Conservation (phyloP, 306 rosid species). For the Ziziphus jujuba region DNA sequence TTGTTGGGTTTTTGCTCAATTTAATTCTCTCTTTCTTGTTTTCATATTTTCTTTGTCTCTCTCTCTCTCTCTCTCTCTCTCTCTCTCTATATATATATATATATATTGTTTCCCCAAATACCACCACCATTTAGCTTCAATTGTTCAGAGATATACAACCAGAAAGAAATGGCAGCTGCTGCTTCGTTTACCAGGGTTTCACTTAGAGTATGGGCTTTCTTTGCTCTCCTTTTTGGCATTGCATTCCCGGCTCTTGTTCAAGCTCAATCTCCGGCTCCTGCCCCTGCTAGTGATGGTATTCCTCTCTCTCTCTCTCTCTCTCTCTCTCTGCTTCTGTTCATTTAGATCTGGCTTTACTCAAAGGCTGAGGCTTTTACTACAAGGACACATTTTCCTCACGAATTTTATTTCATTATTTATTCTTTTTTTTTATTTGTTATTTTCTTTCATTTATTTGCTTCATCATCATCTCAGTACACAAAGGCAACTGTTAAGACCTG, state of each 20-base stretch:
- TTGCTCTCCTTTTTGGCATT: constrained; percentile 42
- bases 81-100: constrained; percentile 2
- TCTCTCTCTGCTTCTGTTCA: not conserved
- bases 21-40: no score
- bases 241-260: constrained; percentile 38
- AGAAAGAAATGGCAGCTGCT: constrained; percentile 32
- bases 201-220: constrained; percentile 28
- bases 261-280: constrained; percentile 46
- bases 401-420: no score
- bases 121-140: not conserved
- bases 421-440: no score
- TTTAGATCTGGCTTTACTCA: not conserved
- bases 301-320: not conserved
- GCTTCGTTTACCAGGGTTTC: constrained; percentile 29
- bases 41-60: no score
- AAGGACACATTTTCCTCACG: not conserved
- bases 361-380: not conserved
- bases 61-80: constrained; percentile 2
- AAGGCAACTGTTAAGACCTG: no score
- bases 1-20: no score
- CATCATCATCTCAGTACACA: no score
- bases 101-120: not conserved
- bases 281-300: constrained; percentile 75
- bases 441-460: not conserved
- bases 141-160: constrained; percentile 1